Base-by-base conservation (phyloP, 257 asterid species). In the Ocimum tenuiflorum region DNA sequence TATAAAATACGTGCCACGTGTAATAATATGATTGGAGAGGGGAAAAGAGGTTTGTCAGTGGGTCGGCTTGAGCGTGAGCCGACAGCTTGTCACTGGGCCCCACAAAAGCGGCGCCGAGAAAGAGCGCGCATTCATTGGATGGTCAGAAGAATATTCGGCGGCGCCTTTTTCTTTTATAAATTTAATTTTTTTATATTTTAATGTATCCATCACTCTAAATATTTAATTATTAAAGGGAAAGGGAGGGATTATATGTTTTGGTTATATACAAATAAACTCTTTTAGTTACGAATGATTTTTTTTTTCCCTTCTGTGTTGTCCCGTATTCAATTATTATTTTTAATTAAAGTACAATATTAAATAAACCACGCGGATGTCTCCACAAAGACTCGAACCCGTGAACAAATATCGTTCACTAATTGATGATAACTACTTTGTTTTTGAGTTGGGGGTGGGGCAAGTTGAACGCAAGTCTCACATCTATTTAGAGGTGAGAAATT, bases 31-130 rank as follows among this genome's bases (percentile, higher is more conserved):
- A 60, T 73, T 65, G 67, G 77, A 23, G 42, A 74, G 78, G 67
- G 24, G 72, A 67, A 78, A 78, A 70, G 79, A 55, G 27, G 64
- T 42, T 31, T 69, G 82, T 69, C 62, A 78, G 82, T 66, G 79
- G 79, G 72, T 69, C 79, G 75, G 77, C 72, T 66, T 22, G 38
- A 74, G 79, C 77, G 72, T 78, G 82, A 60, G 79, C 77, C 82
- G 82, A 78, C 80, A 71, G 68, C 71, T 57, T 56, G 54, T 70
- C 54, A 18, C 6, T 3, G 49, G 70, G 78, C 60, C 83, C 80
- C 78, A 62, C 77, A 33, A 46, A 73, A 68, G 70, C 70, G 73
- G 81, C 75, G 65, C 73, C 39, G 58, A 8, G 67, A 62, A 48
- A 63, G 72, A 72, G 65, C 9, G 12, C 63, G 11, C 42, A 60